phyloP scores from a whole-genome alignment of 2,329 filamentous ascomycete genomes.

The Sporothrix dimorphospora region DNA sequence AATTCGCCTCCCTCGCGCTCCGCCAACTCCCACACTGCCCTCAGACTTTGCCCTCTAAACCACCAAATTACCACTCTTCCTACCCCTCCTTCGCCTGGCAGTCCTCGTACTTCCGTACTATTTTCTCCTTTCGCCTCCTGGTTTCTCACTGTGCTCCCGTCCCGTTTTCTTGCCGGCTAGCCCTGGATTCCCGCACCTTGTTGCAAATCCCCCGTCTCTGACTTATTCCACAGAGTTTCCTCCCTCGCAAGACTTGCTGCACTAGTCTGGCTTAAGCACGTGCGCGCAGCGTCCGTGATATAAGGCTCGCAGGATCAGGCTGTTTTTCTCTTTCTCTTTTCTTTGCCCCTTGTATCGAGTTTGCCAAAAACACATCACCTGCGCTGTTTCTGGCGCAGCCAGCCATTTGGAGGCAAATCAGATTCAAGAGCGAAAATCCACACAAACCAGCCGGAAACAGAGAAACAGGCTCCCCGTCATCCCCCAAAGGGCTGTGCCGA shows the following conservation, averaged over 20 bases:
- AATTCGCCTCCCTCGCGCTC: conserved; percentile 13
- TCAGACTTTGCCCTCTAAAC: background rate
- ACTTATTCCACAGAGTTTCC: conserved; percentile 5
- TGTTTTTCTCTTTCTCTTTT: background rate
- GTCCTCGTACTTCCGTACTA: background rate
- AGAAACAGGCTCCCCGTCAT: background rate
- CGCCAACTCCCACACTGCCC: background rate
- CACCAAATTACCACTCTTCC: conserved; percentile 1
- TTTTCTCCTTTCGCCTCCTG: conserved; percentile 23
- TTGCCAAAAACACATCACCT: background rate
- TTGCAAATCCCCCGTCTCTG: conserved; percentile 16
- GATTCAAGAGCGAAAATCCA: background rate
- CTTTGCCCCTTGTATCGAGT: conserved; percentile 1
- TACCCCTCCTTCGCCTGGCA: conserved; percentile 23
- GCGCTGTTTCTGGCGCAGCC: background rate
- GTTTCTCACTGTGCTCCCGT: conserved; percentile 11
- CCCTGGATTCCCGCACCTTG: conserved; percentile 21
- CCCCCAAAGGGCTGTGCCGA: background rate
- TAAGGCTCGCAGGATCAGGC: conserved; percentile 15
- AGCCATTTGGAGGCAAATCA: conserved; percentile 9
- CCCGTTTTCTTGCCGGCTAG: conserved; percentile 16
- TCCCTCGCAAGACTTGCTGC: background rate
- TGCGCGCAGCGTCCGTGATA: conserved; percentile 7
- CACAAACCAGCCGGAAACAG: background rate
- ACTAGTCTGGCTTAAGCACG: conserved; percentile 6